phyloP scores from a whole-genome alignment of 768 basidiomycete species.

The Calocybe gangraenosa region DNA sequence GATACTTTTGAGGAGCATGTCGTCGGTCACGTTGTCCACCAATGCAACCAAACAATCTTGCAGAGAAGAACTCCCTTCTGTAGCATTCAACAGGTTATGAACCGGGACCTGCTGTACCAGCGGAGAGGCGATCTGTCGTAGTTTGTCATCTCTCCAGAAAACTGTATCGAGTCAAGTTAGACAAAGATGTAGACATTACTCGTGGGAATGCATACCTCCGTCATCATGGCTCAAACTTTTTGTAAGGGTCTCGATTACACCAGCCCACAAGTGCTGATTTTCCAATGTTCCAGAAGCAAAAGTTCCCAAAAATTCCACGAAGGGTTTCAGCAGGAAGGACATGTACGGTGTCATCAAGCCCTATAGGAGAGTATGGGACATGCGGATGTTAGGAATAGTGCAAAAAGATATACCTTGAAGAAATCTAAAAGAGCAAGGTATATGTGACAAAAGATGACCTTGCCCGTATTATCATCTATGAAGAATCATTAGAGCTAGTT shows the following conservation, averaged over 20 bases:
- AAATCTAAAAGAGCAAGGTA: slow-evolving; percentile 74
- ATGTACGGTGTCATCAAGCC: slow-evolving; percentile 90
- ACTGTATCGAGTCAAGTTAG: slow-evolving; percentile 38
- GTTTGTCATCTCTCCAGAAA: slow-evolving; percentile 87
- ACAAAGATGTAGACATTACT: background rate
- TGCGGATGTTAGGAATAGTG: background rate
- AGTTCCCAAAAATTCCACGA: slow-evolving; percentile 55
- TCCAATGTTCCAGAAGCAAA: slow-evolving; percentile 32
- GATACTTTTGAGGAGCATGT: slow-evolving; percentile 69
- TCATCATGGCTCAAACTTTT: slow-evolving; percentile 79
- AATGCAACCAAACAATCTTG: slow-evolving; percentile 54
- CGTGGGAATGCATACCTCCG: slow-evolving; percentile 49
- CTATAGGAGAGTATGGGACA: slow-evolving; percentile 28
- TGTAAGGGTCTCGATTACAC: slow-evolving; percentile 55
- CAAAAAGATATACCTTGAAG: slow-evolving; percentile 67
- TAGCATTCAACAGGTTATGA: slow-evolving; percentile 32
- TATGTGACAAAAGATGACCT: slow-evolving; percentile 69
- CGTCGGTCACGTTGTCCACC: slow-evolving; percentile 48
- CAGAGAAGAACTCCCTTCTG: slow-evolving; percentile 35
- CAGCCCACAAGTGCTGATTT: slow-evolving; percentile 55
- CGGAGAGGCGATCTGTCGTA: slow-evolving; percentile 55
- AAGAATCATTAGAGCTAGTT: too few species aligned
- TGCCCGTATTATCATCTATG: slow-evolving; percentile 40
- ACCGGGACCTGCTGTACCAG: slow-evolving; percentile 65
- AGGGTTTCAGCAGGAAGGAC: slow-evolving; percentile 66